Percentiles rank a stretch among this genome's conserved stretches.
phyloP scores from a whole-genome alignment of 208 protist genomes.

The Trypanosoma mega region DNA sequence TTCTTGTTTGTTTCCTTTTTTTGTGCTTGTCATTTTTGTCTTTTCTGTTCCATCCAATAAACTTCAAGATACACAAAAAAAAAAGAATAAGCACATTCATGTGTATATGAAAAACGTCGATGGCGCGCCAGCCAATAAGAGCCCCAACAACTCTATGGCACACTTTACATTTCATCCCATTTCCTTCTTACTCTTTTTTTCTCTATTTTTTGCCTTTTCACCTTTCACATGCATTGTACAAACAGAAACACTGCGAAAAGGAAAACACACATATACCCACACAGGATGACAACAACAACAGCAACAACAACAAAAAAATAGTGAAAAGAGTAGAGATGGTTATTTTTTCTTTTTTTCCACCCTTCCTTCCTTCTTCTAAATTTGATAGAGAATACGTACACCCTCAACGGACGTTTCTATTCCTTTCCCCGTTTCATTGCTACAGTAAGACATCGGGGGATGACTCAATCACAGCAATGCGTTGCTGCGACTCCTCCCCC shows the following conservation, averaged over 20 bases:
- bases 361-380: background rate
- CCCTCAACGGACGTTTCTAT: too few species aligned
- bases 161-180: too few species aligned
- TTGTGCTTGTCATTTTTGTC: conserved; percentile 22
- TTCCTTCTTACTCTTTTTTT: too few species aligned
- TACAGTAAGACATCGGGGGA: conserved; percentile 80
- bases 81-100: background rate
- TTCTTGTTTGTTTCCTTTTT: conserved; percentile 12
- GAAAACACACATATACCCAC: too few species aligned
- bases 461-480: conserved; percentile 77
- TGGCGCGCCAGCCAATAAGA: background rate
- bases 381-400: background rate
- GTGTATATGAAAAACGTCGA: background rate
- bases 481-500: conserved; percentile 85
- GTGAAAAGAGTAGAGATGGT: background rate
- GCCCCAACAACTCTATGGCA: background rate
- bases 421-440: conserved; percentile 3
- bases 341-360: conserved; percentile 1
- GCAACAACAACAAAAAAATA: background rate
- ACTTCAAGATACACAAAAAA: conserved; percentile 11
- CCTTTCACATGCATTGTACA: too few species aligned
- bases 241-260: too few species aligned
- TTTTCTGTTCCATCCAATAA: conserved; percentile 2
- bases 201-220: too few species aligned
- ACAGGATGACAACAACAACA: background rate